Evolutionary conservation across 139 green algal genomes (phyloP).

Genomic region (Picochlorum sp.): DNA sequence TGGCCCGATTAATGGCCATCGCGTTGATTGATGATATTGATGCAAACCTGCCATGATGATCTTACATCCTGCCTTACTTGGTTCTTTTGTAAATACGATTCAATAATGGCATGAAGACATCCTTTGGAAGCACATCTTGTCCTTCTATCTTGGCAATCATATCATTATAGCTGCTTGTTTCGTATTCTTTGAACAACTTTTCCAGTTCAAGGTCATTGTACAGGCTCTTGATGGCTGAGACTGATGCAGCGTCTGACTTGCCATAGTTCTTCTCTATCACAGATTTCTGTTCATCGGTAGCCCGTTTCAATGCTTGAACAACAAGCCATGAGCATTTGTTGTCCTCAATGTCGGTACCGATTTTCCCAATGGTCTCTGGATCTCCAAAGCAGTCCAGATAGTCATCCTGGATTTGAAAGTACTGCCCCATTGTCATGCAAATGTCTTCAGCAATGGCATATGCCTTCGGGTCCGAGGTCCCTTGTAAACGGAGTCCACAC

Average conservation of each 20-base stretch:
- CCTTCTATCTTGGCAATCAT: conserved; percentile 57
- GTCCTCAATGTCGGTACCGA: conserved; percentile 97
- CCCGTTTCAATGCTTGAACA: conserved; percentile 77
- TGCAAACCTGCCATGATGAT: not conserved
- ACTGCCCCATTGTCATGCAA: conserved; percentile 83
- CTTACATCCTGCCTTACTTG: conserved; percentile 53
- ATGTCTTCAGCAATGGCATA: conserved; percentile 65
- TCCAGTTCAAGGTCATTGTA: conserved; percentile 83
- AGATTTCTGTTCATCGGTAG: conserved; percentile 63
- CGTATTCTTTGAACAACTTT: conserved; percentile 74
- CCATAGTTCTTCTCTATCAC: conserved; percentile 88
- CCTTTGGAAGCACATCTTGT: conserved; percentile 69
- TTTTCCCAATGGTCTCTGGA: conserved; percentile 90
- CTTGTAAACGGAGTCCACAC: conserved; percentile 78
- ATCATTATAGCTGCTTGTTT: conserved; percentile 60
- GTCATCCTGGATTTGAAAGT: conserved; percentile 98
- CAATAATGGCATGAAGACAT: conserved; percentile 79
- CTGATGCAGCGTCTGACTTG: conserved; percentile 53
- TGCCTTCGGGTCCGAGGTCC: conserved; percentile 41
- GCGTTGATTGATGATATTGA: not conserved
- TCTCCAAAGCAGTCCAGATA: conserved; percentile 93
- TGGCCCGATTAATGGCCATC: not conserved
- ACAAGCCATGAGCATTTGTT: conserved; percentile 99
- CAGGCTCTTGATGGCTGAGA: conserved; percentile 78
- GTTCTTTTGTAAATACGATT: conserved; percentile 94